These are phyloP conservation scores for Solanum gracilifrons DNA, from an alignment of 257 asterid genomes.

Conservation along the genomic window DNA sequence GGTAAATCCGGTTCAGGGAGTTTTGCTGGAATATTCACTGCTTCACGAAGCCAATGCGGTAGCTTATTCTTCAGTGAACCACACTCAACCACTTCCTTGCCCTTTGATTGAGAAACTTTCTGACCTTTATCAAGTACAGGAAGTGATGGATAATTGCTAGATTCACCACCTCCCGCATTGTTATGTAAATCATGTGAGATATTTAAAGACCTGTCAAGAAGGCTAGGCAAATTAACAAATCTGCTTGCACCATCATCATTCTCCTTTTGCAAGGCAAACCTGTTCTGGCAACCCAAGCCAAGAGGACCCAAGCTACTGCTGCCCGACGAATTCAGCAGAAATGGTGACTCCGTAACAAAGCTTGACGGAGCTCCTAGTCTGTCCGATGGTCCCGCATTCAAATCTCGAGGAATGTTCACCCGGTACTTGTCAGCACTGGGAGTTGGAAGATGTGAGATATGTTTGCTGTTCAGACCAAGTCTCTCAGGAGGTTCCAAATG, in stretches of 20 bases:
- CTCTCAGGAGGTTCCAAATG: constrained; percentile 32
- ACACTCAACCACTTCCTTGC: constrained; percentile 42
- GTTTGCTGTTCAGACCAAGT: constrained; percentile 12
- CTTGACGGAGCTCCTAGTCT: constrained; percentile 31
- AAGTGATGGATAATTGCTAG: constrained; percentile 9
- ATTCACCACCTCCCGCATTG: constrained; percentile 32
- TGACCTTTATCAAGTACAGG: constrained; percentile 16
- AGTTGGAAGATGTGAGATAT: constrained; percentile 26
- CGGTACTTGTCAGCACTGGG: constrained; percentile 35
- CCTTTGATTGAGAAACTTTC: constrained; percentile 27
- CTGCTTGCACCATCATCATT: constrained; percentile 20
- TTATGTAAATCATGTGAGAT: constrained; percentile 8
- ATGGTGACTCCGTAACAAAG: constrained; percentile 30
- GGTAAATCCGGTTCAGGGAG: constrained; percentile 39
- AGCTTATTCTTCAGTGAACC: constrained; percentile 40
- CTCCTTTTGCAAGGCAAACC: constrained; percentile 8
- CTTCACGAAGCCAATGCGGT: constrained; percentile 98
- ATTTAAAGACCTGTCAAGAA: constrained; percentile 16
- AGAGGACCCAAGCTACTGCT: constrained; percentile 37
- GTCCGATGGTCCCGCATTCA: constrained; percentile 29
- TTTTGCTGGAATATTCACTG: constrained; percentile 52
- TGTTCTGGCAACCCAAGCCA: constrained; percentile 17
- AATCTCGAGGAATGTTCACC: constrained; percentile 39
- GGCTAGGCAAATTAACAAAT: constrained; percentile 34
- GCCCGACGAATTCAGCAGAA: constrained; percentile 53